Evolutionary conservation across 2,329 filamentous ascomycete genomes (phyloP), one percentile per base, ranked within the genome.

Genomic region (Cercospora canescens): DNA sequence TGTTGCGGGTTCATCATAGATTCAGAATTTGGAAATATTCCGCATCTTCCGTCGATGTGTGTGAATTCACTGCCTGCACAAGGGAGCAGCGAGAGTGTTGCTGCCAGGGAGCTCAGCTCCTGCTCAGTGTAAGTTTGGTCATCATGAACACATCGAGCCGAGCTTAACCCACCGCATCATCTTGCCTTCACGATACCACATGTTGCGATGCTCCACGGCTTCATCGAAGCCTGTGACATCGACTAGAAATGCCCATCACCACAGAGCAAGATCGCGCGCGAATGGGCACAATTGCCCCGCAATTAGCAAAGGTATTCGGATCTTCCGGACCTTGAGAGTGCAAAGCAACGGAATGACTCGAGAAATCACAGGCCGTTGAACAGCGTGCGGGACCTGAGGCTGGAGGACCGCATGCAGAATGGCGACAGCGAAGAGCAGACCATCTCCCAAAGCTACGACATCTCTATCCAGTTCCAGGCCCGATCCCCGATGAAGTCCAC

Each of bases 401-500:
- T 4, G 41, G 41, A 26, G 41, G 41, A 11, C 18, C 21, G 21
- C 41, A 48, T 48, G 24, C 41, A 2, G 41, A 48, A 48, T 48
- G 41, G 41, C 41, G 41, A 26, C 41, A 48, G 41, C 41, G 41
- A 24, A 52, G 69, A 12, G 67, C 67, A 16, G 67, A 54, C 7
- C 67, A 72, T 37, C 65, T 70, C 9, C 55, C 68, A n/a, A 63
- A 50, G 24, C 56, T 69, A 6, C 61, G 68, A 4, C 65, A 70
- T 54, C 68, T 72, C 6, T 71, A 70, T 28, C 68, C 70, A 0
- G 71, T 72, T 4, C 69, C 71, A n/a, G 71, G 69, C 6, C 69
- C 71, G 1, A 50, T 50, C 14, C 45, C 45, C 12, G 45, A 50
- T 16, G 4, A 50, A 50, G 45, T 50, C 2, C 45, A 50, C 14